phyloP scores from a whole-genome alignment of 176 grass and related monocot genomes.

The Hyparrhenia diplandra region DNA sequence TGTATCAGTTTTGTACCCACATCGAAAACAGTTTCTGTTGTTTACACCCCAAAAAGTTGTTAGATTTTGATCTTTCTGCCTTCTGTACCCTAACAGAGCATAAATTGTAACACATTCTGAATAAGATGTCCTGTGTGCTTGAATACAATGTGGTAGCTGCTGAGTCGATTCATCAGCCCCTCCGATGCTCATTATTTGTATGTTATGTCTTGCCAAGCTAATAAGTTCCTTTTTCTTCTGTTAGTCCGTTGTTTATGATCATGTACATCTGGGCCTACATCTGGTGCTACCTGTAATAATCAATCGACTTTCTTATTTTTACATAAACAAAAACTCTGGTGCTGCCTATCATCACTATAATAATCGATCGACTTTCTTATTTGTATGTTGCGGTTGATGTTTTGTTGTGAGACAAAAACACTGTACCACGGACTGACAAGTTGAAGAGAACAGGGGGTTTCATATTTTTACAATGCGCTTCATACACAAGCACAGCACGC shows the following conservation, averaged over 20 bases:
- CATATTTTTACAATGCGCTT: background rate
- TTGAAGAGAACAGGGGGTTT: too few relatives aligned
- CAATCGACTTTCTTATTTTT: background rate
- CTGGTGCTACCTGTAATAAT: background rate
- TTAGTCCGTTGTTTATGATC: background rate
- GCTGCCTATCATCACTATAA: too few relatives aligned
- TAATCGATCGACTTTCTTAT: too few relatives aligned
- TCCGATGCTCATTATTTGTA: background rate
- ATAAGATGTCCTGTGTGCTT: constrained; percentile 11
- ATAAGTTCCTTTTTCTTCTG: background rate
- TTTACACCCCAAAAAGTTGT: constrained; percentile 37
- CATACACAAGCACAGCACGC: background rate
- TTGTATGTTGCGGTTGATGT: too few relatives aligned
- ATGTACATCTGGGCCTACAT: too few relatives aligned
- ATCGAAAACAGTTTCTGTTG: constrained; percentile 10
- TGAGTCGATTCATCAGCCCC: background rate
- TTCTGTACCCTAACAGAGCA: background rate
- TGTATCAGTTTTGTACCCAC: constrained; percentile 33
- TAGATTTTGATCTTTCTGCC: background rate
- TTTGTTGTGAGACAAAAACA: too few relatives aligned
- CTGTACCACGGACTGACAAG: too few relatives aligned
- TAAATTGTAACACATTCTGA: background rate
- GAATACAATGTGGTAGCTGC: background rate
- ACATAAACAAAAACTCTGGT: background rate
- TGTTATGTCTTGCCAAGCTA: background rate